Evolutionary conservation across 2,329 filamentous ascomycete genomes (phyloP).

Genomic region (Colletotrichum magnum): DNA sequence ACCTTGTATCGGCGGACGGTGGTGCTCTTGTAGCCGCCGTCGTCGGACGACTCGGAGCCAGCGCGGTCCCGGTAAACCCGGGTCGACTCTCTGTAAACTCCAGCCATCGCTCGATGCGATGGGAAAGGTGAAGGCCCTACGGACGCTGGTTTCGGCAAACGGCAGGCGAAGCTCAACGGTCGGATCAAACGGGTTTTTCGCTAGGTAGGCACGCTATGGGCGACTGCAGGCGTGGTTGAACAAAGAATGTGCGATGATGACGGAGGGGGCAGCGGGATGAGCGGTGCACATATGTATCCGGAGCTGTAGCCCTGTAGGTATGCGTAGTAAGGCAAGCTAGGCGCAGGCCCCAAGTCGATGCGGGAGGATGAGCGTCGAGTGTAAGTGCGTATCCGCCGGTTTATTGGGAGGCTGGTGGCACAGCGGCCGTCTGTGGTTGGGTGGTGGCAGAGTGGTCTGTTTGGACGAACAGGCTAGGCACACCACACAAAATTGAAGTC

Average conservation of each 20-base stretch:
- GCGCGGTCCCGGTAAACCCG: constrained; percentile 52
- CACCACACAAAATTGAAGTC: neutral
- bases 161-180: constrained; percentile 24
- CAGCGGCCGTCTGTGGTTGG: constrained; percentile 24
- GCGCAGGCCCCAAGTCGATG: neutral
- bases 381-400: constrained; percentile 12
- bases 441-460: neutral
- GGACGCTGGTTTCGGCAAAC: constrained; percentile 31
- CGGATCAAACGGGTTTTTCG: constrained; percentile 1
- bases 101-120: constrained; percentile 39
- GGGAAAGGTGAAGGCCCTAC: constrained; percentile 4
- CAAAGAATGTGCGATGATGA: constrained; percentile 39
- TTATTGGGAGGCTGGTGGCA: constrained; percentile 35
- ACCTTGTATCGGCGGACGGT: constrained; percentile 70
- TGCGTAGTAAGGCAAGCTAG: neutral
- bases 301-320: neutral
- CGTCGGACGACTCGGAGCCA: constrained; percentile 54
- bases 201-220: constrained; percentile 4
- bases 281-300: constrained; percentile 31
- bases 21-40: constrained; percentile 61
- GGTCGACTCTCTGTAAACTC: constrained; percentile 51
- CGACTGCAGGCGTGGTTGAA: constrained; percentile 29
- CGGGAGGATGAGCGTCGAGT: no score
- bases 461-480: constrained; percentile 6
- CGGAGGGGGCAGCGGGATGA: constrained; percentile 34